Evolutionary conservation across 257 asterid genomes (phyloP), one percentile per base, ranked within the genome.

Genomic region (Nicotiana tomentosiformis): DNA sequence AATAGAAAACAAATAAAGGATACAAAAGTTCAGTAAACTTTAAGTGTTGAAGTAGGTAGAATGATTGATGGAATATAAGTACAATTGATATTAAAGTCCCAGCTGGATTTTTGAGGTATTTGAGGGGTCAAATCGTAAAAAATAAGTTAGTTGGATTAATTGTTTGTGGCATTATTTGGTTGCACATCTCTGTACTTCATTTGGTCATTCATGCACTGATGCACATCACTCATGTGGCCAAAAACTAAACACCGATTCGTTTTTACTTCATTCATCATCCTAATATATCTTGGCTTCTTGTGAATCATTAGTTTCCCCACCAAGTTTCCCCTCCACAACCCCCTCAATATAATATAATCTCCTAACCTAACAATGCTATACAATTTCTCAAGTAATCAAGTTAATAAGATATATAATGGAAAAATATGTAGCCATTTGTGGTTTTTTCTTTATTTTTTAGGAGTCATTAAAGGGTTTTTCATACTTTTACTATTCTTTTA

Each of bases 11-110:
- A 56, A 15, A 17, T 7, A 57, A 17, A 16, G 23, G 64, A 17
- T 57, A 57, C 10, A 57, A 57, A 5, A 68, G 17, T 35, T 35
- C 17, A 35, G 77, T 35, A 68, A 68, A 37, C 55, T 23, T 2
- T 5, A 39, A 39, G 23, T 43, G 60, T 26, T 26, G 80, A 26
- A 49, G 80, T 23, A 49, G 80, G 43, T 74, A 74, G 64, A 51
- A 74, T 74, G 80, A 74, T 74, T 51, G 80, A 51, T 74, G 80
- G 80, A 74, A 74, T 49, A 49, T 51, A 74, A 74, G 80, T 74
- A 51, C 64, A 26, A 6, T 23, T 72, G 43, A 11, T 16, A 74
- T 74, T 46, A 23, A 72, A 74, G 43, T 74, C 39, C 80, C n/a
- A 49, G 43, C 80, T 74, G 62, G 43, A 49, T 23, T 16, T 16